Evolutionary conservation across 2,329 filamentous ascomycete species (phyloP), one percentile per base, ranked within the genome.

Genomic region (Cercospora sesami): DNA sequence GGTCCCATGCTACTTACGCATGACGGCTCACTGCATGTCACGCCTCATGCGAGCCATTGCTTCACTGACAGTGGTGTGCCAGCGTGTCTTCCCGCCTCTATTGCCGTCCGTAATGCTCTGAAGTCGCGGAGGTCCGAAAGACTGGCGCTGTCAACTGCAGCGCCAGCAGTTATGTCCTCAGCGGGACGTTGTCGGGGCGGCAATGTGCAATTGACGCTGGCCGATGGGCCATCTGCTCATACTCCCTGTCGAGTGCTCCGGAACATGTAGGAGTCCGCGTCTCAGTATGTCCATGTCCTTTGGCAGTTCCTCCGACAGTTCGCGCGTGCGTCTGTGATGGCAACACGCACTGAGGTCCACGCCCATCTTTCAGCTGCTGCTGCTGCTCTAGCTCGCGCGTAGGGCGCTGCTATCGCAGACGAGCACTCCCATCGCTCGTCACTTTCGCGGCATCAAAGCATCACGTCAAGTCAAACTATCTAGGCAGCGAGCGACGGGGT

Each of bases 401-500:
- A 61, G 31, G 59, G 36, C 59, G 59, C 59, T 45, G 31, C 31
- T 36, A 45, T 33, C 14, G 10, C 16, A 21, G 5, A 28, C 10
- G n/a, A 45, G 31, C 59, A 36, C 26, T 48, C 21, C 21, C 21
- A 12, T 45, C 16, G 10, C 14, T 12, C 21, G 18, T 48, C 59
- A 48, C 36, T 23, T 6, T 12, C 21, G 21, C 39, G 59, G 39
- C 59, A 36, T 42, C 21, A 45, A 61, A 12, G 59, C 59, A 28
- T 61, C 59, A 61, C 59, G 59, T 39, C 23, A 61, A 28, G 33
- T 26, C 48, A n/a, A 61, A 61, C 59, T 61, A 61, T 61, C 59
- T 61, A 61, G 26, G 36, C 53, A 58, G 30, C 30, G 53, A n/a
- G 53, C 45, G 26, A 36, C 26, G 33, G 30, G 57, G 30, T 23